These are phyloP conservation scores for Trematosphaeria pertusa DNA, from an alignment of 2,329 filamentous ascomycete genomes.

Conservation along the genomic window DNA sequence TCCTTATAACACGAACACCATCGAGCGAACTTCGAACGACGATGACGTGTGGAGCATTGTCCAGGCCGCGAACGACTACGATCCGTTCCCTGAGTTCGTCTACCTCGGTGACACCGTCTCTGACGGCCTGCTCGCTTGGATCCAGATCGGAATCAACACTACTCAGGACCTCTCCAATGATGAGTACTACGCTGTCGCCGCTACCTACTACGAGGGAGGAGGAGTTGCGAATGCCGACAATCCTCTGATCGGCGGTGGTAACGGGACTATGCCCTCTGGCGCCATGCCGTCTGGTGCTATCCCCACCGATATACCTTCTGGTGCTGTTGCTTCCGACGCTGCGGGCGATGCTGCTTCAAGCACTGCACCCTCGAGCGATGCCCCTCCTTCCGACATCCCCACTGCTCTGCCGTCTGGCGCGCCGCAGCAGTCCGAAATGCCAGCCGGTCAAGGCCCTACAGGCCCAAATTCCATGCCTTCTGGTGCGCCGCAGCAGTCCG, in stretches of 20 bases:
- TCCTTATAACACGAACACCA: constrained; percentile 49
- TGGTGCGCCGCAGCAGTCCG: too few relatives aligned
- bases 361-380: not conserved
- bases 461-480: not conserved
- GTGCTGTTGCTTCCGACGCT: not conserved
- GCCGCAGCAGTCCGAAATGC: not conserved
- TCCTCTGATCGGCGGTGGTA: constrained; percentile 9
- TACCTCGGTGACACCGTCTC: constrained; percentile 27
- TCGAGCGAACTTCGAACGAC: constrained; percentile 24
- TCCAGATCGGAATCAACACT: constrained; percentile 30
- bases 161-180: constrained; percentile 27
- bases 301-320: constrained; percentile 4
- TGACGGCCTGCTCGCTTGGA: constrained; percentile 36
- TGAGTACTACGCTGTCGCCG: constrained; percentile 27
- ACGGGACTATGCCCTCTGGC: constrained; percentile 21
- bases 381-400: not conserved
- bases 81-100: constrained; percentile 33
- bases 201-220: constrained; percentile 27
- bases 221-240: constrained; percentile 23
- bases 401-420: not conserved
- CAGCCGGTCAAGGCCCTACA: not conserved
- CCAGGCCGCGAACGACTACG: constrained; percentile 29
- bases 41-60: constrained; percentile 36
- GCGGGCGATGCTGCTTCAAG: not conserved
- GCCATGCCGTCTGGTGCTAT: constrained; percentile 20